phyloP scores from a whole-genome alignment of 495 filamentous ascomycete genomes.

The Zalerion maritima region DNA sequence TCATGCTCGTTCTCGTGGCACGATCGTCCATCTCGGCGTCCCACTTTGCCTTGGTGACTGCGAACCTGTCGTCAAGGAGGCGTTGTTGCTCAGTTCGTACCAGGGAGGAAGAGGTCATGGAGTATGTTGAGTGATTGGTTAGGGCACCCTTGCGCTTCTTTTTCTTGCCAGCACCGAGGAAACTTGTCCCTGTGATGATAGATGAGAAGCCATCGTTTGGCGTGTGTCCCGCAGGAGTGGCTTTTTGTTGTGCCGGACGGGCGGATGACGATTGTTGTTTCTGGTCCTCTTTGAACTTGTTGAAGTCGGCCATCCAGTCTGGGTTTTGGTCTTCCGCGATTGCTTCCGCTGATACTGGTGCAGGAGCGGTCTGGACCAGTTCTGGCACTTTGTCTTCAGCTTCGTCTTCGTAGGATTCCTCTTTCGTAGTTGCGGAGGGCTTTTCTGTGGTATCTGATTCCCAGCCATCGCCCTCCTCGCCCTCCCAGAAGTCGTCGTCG shows the following conservation, averaged over 20 bases:
- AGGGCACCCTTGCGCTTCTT: slow-evolving; percentile 89
- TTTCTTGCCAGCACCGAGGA: slow-evolving; percentile 46
- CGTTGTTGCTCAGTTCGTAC: slow-evolving; percentile 78
- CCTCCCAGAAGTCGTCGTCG: slow-evolving; percentile 32
- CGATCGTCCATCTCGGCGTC: slow-evolving; percentile 54
- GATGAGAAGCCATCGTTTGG: slow-evolving; percentile 57
- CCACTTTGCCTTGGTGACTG: slow-evolving; percentile 76
- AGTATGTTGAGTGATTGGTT: slow-evolving; percentile 79
- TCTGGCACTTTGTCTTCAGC: slow-evolving; percentile 37
- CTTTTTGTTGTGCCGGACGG: too few species aligned
- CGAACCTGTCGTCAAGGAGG: slow-evolving; percentile 78
- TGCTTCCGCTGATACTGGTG: slow-evolving; percentile 24
- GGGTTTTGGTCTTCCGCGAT: slow-evolving; percentile 38
- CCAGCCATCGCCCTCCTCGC: slow-evolving; percentile 68
- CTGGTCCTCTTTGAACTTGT: slow-evolving; percentile 74
- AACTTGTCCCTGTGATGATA: slow-evolving; percentile 65
- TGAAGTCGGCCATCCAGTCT: slow-evolving; percentile 80
- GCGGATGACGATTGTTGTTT: slow-evolving; percentile 26
- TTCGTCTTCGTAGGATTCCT: slow-evolving; percentile 29
- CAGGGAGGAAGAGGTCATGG: slow-evolving; percentile 90
- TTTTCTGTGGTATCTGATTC: slow-evolving; percentile 90
- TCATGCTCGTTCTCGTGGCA: slow-evolving; percentile 36
- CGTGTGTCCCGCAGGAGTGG: slow-evolving; percentile 23
- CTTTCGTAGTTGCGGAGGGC: too few species aligned
- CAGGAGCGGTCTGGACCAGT: slow-evolving; percentile 24